Evolutionary conservation across 176 grass and related monocot species (phyloP).

Genomic region (Zoysia japonica): DNA sequence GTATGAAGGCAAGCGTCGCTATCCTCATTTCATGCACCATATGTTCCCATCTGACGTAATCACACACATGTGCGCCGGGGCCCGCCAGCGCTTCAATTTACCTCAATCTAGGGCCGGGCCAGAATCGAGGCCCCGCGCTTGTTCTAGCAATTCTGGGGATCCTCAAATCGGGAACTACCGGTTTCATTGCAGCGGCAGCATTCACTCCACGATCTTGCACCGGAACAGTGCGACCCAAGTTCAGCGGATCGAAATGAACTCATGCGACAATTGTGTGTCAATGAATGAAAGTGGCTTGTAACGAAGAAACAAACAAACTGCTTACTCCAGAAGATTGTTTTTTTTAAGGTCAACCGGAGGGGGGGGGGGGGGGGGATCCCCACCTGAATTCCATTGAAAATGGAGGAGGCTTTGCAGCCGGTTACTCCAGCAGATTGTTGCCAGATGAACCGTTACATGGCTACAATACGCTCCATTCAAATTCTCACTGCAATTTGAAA

Average conservation of each 20-base stretch:
- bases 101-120: constrained; percentile 28
- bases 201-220: constrained; percentile 34
- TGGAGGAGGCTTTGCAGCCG: background rate
- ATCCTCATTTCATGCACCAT: background rate
- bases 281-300: constrained; percentile 11
- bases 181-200: constrained; percentile 31
- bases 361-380: no score
- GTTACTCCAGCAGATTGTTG: background rate
- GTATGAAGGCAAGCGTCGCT: background rate
- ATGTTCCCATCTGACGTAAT: constrained; percentile 17
- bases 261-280: constrained; percentile 8
- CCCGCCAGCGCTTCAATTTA: constrained; percentile 39
- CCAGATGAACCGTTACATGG: background rate
- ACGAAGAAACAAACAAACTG: constrained; percentile 10
- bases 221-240: constrained; percentile 15
- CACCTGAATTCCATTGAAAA: no score
- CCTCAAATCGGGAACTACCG: constrained; percentile 37
- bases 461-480: background rate
- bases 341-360: no score
- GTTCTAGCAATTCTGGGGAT: constrained; percentile 45
- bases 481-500: background rate
- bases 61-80: constrained; percentile 10
- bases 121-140: constrained; percentile 12
- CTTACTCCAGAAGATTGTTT: background rate
- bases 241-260: constrained; percentile 12